Conservation (phyloP, 345 rosid genomes). For the Citrus glauca region DNA sequence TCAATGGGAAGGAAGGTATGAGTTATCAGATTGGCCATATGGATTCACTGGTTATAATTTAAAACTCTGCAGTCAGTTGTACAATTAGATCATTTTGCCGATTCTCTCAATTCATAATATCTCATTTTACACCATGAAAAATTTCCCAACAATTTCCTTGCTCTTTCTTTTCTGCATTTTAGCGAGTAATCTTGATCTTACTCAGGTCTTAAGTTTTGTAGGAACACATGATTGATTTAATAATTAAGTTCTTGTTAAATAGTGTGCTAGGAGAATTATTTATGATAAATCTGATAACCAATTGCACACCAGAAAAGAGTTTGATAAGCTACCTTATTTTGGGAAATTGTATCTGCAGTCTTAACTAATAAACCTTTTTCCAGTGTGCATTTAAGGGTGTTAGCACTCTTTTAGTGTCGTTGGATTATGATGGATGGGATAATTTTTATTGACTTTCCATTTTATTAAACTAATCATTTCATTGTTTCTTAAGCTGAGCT, state of each 20-base stretch:
- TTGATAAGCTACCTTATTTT: background rate
- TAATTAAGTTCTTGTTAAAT: background rate
- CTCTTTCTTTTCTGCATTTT: background rate
- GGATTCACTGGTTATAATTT: too few species aligned
- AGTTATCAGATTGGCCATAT: too few species aligned
- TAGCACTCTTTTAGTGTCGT: background rate
- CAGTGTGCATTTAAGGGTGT: background rate
- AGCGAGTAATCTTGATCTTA: background rate
- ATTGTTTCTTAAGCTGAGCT: background rate
- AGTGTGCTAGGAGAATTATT: background rate
- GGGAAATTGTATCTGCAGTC: background rate
- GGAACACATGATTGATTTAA: background rate
- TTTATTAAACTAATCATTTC: background rate
- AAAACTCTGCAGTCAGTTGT: too few species aligned
- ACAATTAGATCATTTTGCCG: background rate
- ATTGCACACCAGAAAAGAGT: background rate
- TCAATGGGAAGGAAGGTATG: conserved; percentile 90
- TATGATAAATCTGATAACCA: background rate
- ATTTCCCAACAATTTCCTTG: background rate
- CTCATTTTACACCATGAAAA: background rate
- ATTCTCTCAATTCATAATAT: background rate
- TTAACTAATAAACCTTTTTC: background rate
- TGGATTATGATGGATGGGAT: background rate
- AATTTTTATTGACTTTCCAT: background rate
- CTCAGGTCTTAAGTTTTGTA: background rate